Evolutionary conservation across 2,329 filamentous ascomycete species (phyloP), one percentile per base, ranked within the genome.

Genomic region (Grosmannia clavigera): DNA sequence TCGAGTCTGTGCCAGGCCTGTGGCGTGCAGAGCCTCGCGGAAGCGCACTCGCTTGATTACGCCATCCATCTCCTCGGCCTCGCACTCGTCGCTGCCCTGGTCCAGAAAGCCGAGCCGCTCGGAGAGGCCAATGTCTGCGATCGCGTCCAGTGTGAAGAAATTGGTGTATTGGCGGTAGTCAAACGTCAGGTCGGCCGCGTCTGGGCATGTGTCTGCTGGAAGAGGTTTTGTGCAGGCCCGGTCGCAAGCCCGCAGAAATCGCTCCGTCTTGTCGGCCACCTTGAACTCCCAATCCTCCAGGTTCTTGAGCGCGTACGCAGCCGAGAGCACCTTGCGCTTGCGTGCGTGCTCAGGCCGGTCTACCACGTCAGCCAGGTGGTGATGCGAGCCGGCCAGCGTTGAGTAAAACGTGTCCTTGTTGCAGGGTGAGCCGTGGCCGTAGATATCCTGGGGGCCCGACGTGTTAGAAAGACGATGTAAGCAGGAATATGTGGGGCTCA

Each of bases 231-330:
- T 76, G 60, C 76, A 76, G 35, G 67, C 69, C 38, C 64, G 63
- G 63, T 81, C 78, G 35, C 76, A 71, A 51, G 75, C 71, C 16
- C 66, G 69, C 57, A 80, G 70, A 31, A 81, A 67, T 14, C 74
- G 70, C 22, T 73, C 68, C 0, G 73, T 70, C 67, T 80, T 81
- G 62, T 81, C 78, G 14, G 76, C 75, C 3, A 82, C 78, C 63
- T 81, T 81, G 68, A 75, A 74, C 62, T 81, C 79, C 78, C 78
- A 81, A 6, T 70, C 72, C 64, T 80, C 78, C 1, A 81, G 74
- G 63, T 81, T 81, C 68, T 79, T 78, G 58, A 78, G 65, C 0
- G 79, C 78, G 60, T 80, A 81, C 1, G 79, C 78, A 0, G 73
- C 73, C 3, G 77, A 76, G 3, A 82, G 67, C 1, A 78, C 71